These are phyloP conservation scores for Hypoxylon sp. DNA, from an alignment of 2,329 filamentous ascomycete species.

Conservation along the genomic window DNA sequence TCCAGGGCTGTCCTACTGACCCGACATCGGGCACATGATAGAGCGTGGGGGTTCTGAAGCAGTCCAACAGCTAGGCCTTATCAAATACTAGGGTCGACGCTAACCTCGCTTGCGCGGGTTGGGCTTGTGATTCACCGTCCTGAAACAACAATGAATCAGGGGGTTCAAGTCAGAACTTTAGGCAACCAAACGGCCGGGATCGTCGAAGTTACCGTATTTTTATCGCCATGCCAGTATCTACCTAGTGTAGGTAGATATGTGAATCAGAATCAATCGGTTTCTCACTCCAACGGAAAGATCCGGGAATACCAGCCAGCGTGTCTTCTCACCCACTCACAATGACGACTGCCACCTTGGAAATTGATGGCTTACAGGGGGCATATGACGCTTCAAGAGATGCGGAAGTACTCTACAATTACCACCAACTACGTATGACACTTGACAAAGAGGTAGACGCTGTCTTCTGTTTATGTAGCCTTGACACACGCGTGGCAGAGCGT, in stretches of 20 bases:
- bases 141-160: neutral
- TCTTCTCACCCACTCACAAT: neutral
- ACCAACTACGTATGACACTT: conserved; percentile 58
- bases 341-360: neutral
- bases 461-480: conserved; percentile 65
- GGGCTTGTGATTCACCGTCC: neutral
- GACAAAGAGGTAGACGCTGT: conserved; percentile 57
- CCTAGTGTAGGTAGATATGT: no score
- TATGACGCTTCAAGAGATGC: conserved; percentile 54
- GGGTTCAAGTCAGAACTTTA: neutral
- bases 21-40: conserved; percentile 28
- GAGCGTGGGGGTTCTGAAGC: conserved; percentile 26
- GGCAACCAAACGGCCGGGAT: neutral
- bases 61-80: neutral
- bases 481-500: conserved; percentile 60
- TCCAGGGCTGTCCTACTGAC: conserved; percentile 7
- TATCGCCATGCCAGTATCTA: neutral
- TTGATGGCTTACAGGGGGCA: neutral
- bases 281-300: neutral
- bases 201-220: neutral
- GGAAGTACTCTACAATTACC: conserved; percentile 61
- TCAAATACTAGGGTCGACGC: neutral
- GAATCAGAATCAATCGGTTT: neutral
- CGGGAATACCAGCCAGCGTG: neutral
- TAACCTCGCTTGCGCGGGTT: neutral